Base-by-base conservation (phyloP, 345 rosid species). In the Populus euphratica region DNA sequence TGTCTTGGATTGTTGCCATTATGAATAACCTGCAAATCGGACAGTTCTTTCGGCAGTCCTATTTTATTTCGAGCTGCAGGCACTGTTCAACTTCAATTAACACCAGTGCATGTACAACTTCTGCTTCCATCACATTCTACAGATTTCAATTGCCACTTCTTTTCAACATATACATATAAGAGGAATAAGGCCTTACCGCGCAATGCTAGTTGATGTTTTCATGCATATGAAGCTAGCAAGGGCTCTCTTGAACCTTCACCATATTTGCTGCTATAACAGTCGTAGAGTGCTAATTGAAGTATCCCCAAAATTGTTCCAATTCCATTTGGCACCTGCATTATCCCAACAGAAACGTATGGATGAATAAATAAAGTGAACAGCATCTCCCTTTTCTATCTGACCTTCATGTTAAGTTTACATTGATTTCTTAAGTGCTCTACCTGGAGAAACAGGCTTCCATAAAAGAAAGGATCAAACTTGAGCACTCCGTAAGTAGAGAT, bases 271-370 rank as follows among this genome's bases (percentile, higher is more conserved):
- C 81, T 85, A 64, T 77, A 86, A 66, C 82, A 83, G 68, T 64
- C 39, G 74, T 84, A 87, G 63, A 89, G 25, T 23, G 61, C 65
- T 82, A 89, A 69, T 41, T 89, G 90, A 35, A 31, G 13, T 2
- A 83, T 72, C 61, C 89, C 90, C 76, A 87, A 41, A 72, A 84
- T n/a, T 35, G 85, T 77, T 80, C 90, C 90, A 49, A 89, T 84
- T 52, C 86, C 91, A 78, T 89, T 89, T 0, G 91, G 89, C 7
- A 81, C 78, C 90, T 87, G 86, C 13, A 71, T 10, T 43, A 23
- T 18, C 16, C 7, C 14, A 59, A 4, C 33, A 18, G 12, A 81
- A 20, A 10, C 41, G 56, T n/a, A 76, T 31, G 33, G 8, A 77
- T 18, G 21, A 20, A 71, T 47, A 11, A n/a, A 56, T 31, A 54